phyloP scores from a whole-genome alignment of 805 yeast species.

The Barnettozyma vustinii region DNA sequence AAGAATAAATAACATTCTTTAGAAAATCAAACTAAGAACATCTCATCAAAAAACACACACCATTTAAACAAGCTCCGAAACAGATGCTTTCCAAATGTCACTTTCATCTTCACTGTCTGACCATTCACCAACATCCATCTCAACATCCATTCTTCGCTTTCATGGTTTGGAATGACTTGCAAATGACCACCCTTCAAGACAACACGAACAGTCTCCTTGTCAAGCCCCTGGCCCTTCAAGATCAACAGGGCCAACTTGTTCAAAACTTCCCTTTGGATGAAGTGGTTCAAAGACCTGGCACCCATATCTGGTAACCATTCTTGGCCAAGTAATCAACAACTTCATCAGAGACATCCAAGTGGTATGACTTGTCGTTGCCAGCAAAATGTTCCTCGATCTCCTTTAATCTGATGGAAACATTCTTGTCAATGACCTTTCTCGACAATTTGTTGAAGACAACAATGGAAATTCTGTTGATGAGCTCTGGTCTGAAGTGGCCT shows the following conservation, averaged over 20 bases:
- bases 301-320: constrained; percentile 91
- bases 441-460: constrained; percentile 91
- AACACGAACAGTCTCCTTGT: constrained; percentile 81
- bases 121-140: constrained; percentile 51
- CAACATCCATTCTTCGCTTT: constrained; percentile 50
- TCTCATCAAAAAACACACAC: not conserved
- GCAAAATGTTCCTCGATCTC: constrained; percentile 86
- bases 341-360: constrained; percentile 63
- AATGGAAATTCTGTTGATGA: constrained; percentile 90
- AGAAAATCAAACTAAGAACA: not conserved
- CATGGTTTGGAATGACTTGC: constrained; percentile 84
- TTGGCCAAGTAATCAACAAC: constrained; percentile 80
- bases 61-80: not conserved
- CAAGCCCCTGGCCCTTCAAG: constrained; percentile 78
- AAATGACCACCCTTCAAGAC: constrained; percentile 53
- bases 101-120: constrained; percentile 61
- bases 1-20: not conserved
- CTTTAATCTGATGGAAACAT: constrained; percentile 75
- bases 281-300: constrained; percentile 92
- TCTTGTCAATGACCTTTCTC: constrained; percentile 85
- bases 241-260: constrained; percentile 87
- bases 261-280: constrained; percentile 83
- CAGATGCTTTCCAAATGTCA: constrained; percentile 26
- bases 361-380: constrained; percentile 73
- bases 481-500: constrained; percentile 94